Evolutionary conservation across 2,329 filamentous ascomycete species (phyloP), one percentile per base, ranked within the genome.

Genomic region (Diplodia corticola): DNA sequence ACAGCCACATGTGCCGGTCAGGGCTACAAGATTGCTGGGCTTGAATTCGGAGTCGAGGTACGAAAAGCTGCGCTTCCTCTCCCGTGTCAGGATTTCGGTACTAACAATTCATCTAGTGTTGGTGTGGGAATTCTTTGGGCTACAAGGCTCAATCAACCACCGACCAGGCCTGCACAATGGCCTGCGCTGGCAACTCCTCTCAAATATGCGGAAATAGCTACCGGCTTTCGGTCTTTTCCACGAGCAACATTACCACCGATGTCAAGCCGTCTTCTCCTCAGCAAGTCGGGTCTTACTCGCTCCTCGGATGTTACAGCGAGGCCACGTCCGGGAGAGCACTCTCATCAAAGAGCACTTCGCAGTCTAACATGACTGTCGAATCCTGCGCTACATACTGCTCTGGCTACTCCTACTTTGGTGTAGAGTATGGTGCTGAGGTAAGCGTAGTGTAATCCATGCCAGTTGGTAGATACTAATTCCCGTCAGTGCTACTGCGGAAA

Each of bases 311-410:
- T 69, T 75, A 74, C 67, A 75, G 71, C 3, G 76, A 77, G 33
- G 67, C 69, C 12, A 69, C 60, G 2, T 66, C 68, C 6, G 71
- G 64, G 3, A 72, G 75, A 55, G 73, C 74, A 15, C 68, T 78
- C 2, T 63, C 68, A 4, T 72, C 28, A 4, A 70, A 69, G 48
- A 60, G 67, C 24, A 74, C 71, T n/a, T 66, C 71, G 60, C 70
- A 69, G 17, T 60, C 68, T 22, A 70, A 67, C 55, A 78, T 81
- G 78, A 79, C 80, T 6, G 69, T 81, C 15, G 77, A 80, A 40
- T 72, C 69, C 65, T 81, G 79, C 68, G 75, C 75, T 1, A 67
- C 69, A 48, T 79, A 70, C 69, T 78, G 75, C 72, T 67, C 67
- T 20, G 71, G 68, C n/a, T 80, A 76, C 68, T 66, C 70, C 49